Base-by-base conservation (phyloP, 169 alveolate species). In the Theileria sp. region DNA sequence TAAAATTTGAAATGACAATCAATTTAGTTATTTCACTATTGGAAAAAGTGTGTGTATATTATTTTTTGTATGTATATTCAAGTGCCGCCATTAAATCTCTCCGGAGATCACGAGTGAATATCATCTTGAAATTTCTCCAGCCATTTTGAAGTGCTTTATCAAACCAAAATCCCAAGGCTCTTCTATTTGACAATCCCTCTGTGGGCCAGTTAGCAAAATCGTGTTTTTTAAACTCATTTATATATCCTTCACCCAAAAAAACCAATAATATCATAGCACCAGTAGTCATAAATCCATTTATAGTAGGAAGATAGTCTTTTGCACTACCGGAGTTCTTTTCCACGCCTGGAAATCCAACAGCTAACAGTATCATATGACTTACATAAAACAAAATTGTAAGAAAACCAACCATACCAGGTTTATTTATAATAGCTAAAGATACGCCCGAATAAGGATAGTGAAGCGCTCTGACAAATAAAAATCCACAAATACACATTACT, bases 161-260 rank as follows among this genome's bases (percentile, higher is more conserved):
- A 13, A 68, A 68, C 76, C 76, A 68, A 61, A 68, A 68, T 68
- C 32, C 38, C 12, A 68, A 68, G 12, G 71, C 49, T 26, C 60
- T 36, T 28, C 8, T 36, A 10, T 8, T 13, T 49, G 67, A 25
- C 19, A 36, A 68, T 28, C 76, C 76, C 19, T 68, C 36, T 58
- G 76, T 68, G 0, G 76, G 76, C 76, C 76, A 68, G n/a, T 68
- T 68, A 8, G 34, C 70, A 8, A 32, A 10, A 68, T 68, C 76
- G n/a, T 61, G 69, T 68, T 68, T 68, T 49, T 26, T 32, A 36
- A 4, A 68, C 34, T 28, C 49, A 28, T 68, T 32, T 3, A 68
- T 28, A 36, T 68, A 68, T 0, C 76, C 76, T 25, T 68, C 76
- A 12, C n/a, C 4, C 61, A 68, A 28, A 49, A 68, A 68, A 25